Conservation (phyloP, 2,329 filamentous ascomycete genomes). For the Pseudonectria buxi region DNA sequence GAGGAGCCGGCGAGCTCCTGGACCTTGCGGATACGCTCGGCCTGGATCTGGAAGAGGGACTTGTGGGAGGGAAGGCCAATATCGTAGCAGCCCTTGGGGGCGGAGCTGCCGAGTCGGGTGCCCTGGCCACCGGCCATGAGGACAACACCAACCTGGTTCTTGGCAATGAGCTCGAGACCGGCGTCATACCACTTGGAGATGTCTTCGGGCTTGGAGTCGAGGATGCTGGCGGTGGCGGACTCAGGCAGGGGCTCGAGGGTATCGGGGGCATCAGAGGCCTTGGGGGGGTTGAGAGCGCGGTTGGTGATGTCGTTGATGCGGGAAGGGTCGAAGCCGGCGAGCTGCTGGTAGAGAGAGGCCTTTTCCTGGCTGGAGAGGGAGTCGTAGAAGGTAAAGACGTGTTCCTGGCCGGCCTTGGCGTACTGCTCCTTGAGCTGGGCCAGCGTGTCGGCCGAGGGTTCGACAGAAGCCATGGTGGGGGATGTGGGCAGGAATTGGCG, state of each 20-base stretch:
- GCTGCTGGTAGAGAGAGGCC: conserved; percentile 71
- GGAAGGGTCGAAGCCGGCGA: conserved; percentile 72
- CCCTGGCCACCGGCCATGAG: conserved; percentile 97
- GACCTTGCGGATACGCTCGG: conserved; percentile 82
- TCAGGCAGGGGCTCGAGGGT: conserved; percentile 81
- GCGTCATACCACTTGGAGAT: conserved; percentile 78
- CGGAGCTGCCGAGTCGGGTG: conserved; percentile 87
- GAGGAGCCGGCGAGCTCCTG: conserved; percentile 63
- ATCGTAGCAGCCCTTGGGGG: conserved; percentile 94
- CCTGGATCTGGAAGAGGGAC: conserved; percentile 95
- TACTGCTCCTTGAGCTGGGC: conserved; percentile 65
- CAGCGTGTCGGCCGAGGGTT: conserved; percentile 60
- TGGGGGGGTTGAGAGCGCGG: conserved; percentile 71
- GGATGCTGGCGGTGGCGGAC: conserved; percentile 78
- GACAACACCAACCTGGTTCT: conserved; percentile 76
- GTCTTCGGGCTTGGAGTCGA: conserved; percentile 76
- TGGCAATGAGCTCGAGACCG: conserved; percentile 70
- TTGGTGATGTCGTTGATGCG: conserved; percentile 85
- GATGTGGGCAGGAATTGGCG: conserved; percentile 11
- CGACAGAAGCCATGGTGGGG: conserved; percentile 26
- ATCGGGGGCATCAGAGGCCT: conserved; percentile 48
- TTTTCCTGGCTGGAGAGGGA: conserved; percentile 67
- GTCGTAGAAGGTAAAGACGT: conserved; percentile 77
- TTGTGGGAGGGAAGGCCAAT: conserved; percentile 91
- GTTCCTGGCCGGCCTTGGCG: conserved; percentile 70